Evolutionary conservation across 2,329 filamentous ascomycete genomes (phyloP).

Genomic region (Mycocentrospora acerina): DNA sequence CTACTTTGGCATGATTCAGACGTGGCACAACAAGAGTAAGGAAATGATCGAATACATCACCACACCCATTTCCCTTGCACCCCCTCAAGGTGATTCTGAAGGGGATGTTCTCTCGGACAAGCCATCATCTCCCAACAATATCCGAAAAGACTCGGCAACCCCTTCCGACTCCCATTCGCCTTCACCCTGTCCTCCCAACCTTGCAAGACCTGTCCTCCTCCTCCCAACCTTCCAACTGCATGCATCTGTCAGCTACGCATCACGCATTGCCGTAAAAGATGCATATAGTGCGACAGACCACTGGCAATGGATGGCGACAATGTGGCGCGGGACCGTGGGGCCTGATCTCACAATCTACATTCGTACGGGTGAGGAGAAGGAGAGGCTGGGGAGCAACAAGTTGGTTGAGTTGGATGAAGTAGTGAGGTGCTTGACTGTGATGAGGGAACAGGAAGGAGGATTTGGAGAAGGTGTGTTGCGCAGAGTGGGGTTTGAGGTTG

Average conservation of each 20-base stretch:
- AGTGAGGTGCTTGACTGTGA: conserved; percentile 43
- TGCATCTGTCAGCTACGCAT: conserved; percentile 73
- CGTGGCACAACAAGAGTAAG: conserved; percentile 74
- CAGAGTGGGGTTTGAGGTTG: conserved; percentile 81
- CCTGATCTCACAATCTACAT: conserved; percentile 78
- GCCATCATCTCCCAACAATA: no score
- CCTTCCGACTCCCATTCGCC: conserved; percentile 11
- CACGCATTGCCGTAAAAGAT: conserved; percentile 72
- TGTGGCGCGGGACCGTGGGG: conserved; percentile 84
- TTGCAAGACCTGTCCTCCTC: conserved; percentile 67
- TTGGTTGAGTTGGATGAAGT: conserved; percentile 46
- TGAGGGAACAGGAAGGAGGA: conserved; percentile 31
- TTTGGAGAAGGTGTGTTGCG: conserved; percentile 60
- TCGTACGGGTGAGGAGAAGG: conserved; percentile 35
- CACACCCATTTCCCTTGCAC: conserved; percentile 14
- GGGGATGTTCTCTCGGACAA: no score
- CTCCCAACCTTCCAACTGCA: conserved; percentile 79
- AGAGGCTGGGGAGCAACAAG: conserved; percentile 35
- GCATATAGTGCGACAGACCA: conserved; percentile 82
- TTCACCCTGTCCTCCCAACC: conserved; percentile 6
- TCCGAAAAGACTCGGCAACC: conserved; percentile 22
- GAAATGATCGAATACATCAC: conserved; percentile 66
- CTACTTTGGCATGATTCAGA: conserved; percentile 68
- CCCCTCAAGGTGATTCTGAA: conserved; percentile 3
- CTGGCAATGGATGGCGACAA: conserved; percentile 95